phyloP scores from a whole-genome alignment of 1,284 basidiomycete genomes.

The Golubevia pallescens region DNA sequence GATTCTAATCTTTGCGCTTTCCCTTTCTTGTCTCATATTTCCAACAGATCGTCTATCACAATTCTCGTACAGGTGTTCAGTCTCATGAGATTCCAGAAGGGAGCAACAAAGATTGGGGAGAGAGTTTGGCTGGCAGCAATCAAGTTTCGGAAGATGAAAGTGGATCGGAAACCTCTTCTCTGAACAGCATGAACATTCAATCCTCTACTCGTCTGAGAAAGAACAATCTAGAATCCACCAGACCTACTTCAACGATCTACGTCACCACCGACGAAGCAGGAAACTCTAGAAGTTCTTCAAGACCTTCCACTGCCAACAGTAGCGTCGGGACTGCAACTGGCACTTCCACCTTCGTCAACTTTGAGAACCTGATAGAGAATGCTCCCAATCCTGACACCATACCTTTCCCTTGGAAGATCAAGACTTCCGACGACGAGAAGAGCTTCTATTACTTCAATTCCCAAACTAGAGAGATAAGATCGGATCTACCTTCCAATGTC shows the following conservation, averaged over 20 bases:
- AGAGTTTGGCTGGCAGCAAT: background rate
- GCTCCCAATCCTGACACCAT: slow-evolving; percentile 25
- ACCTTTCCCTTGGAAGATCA: slow-evolving; percentile 31
- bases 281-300: background rate
- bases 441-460: slow-evolving; percentile 35
- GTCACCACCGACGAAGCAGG: too few species aligned
- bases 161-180: background rate
- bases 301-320: background rate
- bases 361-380: slow-evolving; percentile 22
- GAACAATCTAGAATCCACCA: too few species aligned
- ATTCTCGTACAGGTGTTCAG: slow-evolving; percentile 84
- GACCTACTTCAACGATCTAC: too few species aligned
- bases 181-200: background rate
- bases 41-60: slow-evolving; percentile 86
- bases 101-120: background rate
- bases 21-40: background rate
- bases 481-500: slow-evolving; percentile 21
- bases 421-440: slow-evolving; percentile 32
- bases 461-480: slow-evolving; percentile 27
- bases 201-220: too few species aligned
- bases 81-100: slow-evolving; percentile 77
- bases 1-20: too few species aligned
- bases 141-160: background rate
- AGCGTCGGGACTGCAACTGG: too few species aligned
- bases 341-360: slow-evolving; percentile 1